Evolutionary conservation across 495 filamentous ascomycete species (phyloP).

Genomic region (Cudoniella acicularis): DNA sequence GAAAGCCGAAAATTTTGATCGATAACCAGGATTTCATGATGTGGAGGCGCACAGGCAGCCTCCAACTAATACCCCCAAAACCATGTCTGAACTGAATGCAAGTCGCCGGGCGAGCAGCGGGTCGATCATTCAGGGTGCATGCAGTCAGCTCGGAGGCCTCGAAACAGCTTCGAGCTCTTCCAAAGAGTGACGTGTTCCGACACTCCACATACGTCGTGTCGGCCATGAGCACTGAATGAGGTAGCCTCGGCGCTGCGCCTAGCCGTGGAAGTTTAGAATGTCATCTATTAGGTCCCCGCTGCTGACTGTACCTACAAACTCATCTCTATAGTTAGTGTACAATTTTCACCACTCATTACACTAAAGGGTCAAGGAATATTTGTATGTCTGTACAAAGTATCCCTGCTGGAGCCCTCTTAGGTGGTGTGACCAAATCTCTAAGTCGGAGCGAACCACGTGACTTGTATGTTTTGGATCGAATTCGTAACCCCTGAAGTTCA

Average conservation of each 20-base stretch:
- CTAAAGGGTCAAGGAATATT: no score
- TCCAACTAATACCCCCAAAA: slow-evolving; percentile 15
- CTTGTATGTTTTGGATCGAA: no score
- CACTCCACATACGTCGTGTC: background rate
- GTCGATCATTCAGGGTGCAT: slow-evolving; percentile 19
- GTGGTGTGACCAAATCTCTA: no score
- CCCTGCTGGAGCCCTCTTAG: no score
- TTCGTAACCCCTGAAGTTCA: no score
- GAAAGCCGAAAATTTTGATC: slow-evolving; percentile 11
- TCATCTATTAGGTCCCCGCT: background rate
- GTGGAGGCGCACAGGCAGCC: background rate
- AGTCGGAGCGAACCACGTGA: slow-evolving; percentile 5
- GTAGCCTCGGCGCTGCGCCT: background rate
- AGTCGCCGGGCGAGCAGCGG: slow-evolving; percentile 1
- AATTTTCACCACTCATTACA: no score
- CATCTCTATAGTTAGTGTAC: background rate
- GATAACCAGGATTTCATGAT: slow-evolving; percentile 8
- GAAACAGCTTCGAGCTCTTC: background rate
- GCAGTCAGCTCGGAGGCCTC: slow-evolving; percentile 15
- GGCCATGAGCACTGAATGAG: background rate
- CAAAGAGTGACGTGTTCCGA: slow-evolving; percentile 8
- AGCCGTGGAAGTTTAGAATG: background rate
- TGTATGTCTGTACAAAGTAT: no score
- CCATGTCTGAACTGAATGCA: slow-evolving; percentile 10
- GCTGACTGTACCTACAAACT: slow-evolving; percentile 12